These are phyloP conservation scores for Xylaria hypoxylon DNA, from an alignment of 2,329 filamentous ascomycete species.

Conservation along the genomic window DNA sequence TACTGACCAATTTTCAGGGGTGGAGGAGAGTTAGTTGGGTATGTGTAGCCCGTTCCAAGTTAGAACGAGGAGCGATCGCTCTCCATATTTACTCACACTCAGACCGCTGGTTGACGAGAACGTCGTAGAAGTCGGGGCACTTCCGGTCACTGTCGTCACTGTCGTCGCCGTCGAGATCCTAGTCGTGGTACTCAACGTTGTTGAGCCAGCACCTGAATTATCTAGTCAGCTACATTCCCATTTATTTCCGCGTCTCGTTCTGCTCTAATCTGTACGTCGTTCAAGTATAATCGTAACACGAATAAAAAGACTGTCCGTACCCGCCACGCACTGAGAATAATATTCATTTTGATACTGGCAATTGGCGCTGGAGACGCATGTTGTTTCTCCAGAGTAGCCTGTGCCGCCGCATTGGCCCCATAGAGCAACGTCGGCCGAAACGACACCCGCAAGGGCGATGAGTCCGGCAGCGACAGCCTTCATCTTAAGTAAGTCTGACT, in stretches of 20 bases:
- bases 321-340: constrained; percentile 53
- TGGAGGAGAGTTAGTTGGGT: constrained; percentile 44
- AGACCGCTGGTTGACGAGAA: constrained; percentile 34
- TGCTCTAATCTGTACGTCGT: neutral
- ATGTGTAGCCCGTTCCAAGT: constrained; percentile 42
- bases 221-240: constrained; percentile 20
- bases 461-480: constrained; percentile 42
- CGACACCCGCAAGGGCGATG: constrained; percentile 41
- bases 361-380: constrained; percentile 47
- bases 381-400: constrained; percentile 50
- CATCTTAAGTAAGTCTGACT: constrained; percentile 38
- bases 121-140: constrained; percentile 11
- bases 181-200: constrained; percentile 38
- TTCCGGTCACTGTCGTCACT: constrained; percentile 1
- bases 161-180: constrained; percentile 19
- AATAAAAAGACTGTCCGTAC: constrained; percentile 33
- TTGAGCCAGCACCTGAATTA: constrained; percentile 21
- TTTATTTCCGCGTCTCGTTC: neutral
- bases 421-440: constrained; percentile 42
- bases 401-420: constrained; percentile 54
- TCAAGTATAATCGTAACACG: neutral
- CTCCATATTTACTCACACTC: constrained; percentile 28
- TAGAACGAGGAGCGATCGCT: neutral
- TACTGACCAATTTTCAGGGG: constrained; percentile 24
- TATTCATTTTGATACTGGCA: constrained; percentile 51